phyloP scores from a whole-genome alignment of 345 rosid genomes.

The Trapa bicornis region DNA sequence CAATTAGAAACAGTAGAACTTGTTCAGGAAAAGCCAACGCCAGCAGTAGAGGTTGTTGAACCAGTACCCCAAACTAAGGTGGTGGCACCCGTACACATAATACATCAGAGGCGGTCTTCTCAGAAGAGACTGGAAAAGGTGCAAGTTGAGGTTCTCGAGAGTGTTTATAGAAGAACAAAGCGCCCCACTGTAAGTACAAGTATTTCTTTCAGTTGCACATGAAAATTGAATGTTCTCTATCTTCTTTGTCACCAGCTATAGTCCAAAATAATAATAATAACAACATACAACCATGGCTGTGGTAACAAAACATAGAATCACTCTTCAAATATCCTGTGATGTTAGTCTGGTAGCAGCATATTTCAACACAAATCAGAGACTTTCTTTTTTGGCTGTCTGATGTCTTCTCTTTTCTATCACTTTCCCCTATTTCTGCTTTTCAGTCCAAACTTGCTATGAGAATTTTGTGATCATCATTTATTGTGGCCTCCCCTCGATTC shows the following conservation, averaged over 20 bases:
- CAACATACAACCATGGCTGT: not conserved
- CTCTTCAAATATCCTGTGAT: not conserved
- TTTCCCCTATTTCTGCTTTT: no score
- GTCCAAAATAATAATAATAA: not conserved
- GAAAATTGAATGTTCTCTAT: not conserved
- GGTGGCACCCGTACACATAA: slow-evolving; percentile 53
- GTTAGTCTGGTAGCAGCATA: not conserved
- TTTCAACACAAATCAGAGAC: not conserved
- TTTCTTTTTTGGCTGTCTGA: not conserved
- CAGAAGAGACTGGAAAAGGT: slow-evolving; percentile 80
- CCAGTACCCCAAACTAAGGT: slow-evolving; percentile 24
- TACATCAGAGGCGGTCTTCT: slow-evolving; percentile 62
- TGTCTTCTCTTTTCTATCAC: not conserved
- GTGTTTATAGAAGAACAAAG: slow-evolving; percentile 69
- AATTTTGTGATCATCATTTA: not conserved
- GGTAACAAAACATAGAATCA: not conserved
- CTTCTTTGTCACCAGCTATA: not conserved
- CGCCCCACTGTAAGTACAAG: slow-evolving; percentile 64
- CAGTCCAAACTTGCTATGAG: not conserved
- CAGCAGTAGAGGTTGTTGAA: slow-evolving; percentile 15
- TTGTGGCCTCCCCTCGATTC: not conserved
- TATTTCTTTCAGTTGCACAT: not conserved
- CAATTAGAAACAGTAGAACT: slow-evolving; percentile 27
- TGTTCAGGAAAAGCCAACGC: slow-evolving; percentile 11
- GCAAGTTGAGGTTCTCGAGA: slow-evolving; percentile 62